Conservation (phyloP, 2,329 filamentous ascomycete species). For the Botrytis squamosa region DNA sequence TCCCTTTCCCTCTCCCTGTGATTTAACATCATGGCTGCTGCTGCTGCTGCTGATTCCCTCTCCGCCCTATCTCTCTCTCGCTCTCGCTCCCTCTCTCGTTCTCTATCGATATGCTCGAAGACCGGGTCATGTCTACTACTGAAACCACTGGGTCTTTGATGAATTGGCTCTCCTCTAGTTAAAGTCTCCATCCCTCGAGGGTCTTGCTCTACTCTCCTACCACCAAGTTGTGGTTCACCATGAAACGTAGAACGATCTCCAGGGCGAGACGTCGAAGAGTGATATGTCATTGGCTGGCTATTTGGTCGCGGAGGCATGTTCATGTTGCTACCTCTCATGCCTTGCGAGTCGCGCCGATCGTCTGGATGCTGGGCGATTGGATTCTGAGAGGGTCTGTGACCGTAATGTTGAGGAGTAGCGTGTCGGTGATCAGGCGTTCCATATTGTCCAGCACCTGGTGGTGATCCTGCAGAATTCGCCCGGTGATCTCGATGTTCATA, state of each 20-base stretch:
- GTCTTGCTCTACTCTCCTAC: constrained; percentile 28
- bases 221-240: constrained; percentile 29
- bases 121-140: constrained; percentile 40
- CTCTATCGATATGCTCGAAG: constrained; percentile 56
- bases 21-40: neutral
- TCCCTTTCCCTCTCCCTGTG: constrained; percentile 12
- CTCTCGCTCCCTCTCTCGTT: constrained; percentile 33
- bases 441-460: constrained; percentile 46
- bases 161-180: constrained; percentile 42
- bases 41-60: constrained; percentile 26
- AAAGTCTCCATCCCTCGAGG: constrained; percentile 34
- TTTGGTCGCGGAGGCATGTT: constrained; percentile 37
- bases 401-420: constrained; percentile 57
- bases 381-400: constrained; percentile 44
- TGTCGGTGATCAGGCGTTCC: constrained; percentile 57
- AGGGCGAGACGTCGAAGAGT: constrained; percentile 45
- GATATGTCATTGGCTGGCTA: constrained; percentile 38
- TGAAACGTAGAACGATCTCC: constrained; percentile 41
- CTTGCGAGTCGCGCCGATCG: constrained; percentile 43
- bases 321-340: constrained; percentile 34
- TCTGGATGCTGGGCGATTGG: constrained; percentile 43
- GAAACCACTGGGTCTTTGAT: constrained; percentile 31
- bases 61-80: constrained; percentile 36
- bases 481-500: constrained; percentile 48
- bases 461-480: constrained; percentile 41